phyloP scores from a whole-genome alignment of 805 yeast genomes.

The Pichia ethanolica region DNA sequence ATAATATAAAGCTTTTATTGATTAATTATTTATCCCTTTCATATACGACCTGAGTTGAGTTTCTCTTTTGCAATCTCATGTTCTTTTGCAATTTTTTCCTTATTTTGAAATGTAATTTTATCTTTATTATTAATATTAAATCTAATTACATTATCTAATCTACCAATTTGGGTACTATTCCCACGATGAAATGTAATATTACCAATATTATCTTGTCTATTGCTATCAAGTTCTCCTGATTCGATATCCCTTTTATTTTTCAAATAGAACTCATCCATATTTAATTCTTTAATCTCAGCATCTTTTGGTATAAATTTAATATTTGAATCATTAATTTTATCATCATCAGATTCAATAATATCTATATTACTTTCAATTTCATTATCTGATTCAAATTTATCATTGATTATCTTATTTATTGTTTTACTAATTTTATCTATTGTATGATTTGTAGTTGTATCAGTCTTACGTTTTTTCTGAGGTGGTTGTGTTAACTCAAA shows the following conservation, averaged over 20 bases:
- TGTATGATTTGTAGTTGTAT: background rate
- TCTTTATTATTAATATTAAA: constrained; percentile 8
- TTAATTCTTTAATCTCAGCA: constrained; percentile 28
- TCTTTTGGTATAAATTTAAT: background rate
- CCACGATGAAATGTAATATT: constrained; percentile 4
- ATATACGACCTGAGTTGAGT: background rate
- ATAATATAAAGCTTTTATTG: too few species aligned
- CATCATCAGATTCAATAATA: background rate
- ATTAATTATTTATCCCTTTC: background rate
- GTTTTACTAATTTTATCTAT: background rate
- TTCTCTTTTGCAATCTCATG: background rate
- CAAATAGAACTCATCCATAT: constrained; percentile 32
- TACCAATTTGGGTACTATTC: constrained; percentile 2
- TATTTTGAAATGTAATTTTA: constrained; percentile 5
- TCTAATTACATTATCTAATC: constrained; percentile 6
- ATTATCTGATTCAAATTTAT: background rate
- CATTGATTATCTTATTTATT: background rate
- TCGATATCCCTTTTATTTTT: constrained; percentile 25
- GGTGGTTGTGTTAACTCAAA: background rate
- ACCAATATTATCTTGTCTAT: constrained; percentile 8
- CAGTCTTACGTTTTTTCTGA: background rate
- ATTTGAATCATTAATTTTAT: background rate
- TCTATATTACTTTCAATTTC: background rate
- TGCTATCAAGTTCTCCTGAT: constrained; percentile 28
- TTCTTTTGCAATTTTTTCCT: constrained; percentile 1